Evolutionary conservation across 768 basidiomycete species (phyloP).

Genomic region (Psilocybe tampanensis): DNA sequence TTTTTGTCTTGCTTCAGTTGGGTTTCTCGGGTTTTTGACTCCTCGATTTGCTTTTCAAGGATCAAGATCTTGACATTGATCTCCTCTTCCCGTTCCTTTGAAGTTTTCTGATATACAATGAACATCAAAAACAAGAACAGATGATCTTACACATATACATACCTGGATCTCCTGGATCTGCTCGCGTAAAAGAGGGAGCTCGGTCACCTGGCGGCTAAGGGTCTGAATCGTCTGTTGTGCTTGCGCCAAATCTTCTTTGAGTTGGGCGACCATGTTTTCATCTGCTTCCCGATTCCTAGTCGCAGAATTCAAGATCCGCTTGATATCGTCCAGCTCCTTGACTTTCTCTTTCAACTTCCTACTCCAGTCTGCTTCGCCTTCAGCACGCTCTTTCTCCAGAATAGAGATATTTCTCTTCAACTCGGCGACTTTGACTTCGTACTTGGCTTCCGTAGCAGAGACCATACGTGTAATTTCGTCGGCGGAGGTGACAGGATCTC

Average conservation of each 20-base stretch:
- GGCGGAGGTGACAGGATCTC: constrained; percentile 48
- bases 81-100: constrained; percentile 46
- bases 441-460: constrained; percentile 72
- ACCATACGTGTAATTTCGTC: constrained; percentile 76
- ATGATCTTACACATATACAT: constrained; percentile 13
- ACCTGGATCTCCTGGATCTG: constrained; percentile 68
- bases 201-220: constrained; percentile 55
- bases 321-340: constrained; percentile 75
- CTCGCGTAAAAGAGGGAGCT: constrained; percentile 52
- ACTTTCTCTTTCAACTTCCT: constrained; percentile 78
- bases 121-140: background rate
- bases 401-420: constrained; percentile 61
- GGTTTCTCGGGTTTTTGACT: constrained; percentile 66
- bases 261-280: constrained; percentile 47
- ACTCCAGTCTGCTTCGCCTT: constrained; percentile 89
- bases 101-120: constrained; percentile 28
- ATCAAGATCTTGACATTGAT: constrained; percentile 46
- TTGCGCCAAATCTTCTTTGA: constrained; percentile 58
- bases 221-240: constrained; percentile 49
- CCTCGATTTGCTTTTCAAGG: constrained; percentile 73
- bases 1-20: constrained; percentile 80
- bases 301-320: constrained; percentile 55
- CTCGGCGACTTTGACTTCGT: constrained; percentile 76
- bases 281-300: constrained; percentile 63
- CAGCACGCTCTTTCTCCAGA: constrained; percentile 83